Evolutionary conservation across 2,329 filamentous ascomycete species (phyloP), one percentile per base, ranked within the genome.

Genomic region (Aspergillus sp.): DNA sequence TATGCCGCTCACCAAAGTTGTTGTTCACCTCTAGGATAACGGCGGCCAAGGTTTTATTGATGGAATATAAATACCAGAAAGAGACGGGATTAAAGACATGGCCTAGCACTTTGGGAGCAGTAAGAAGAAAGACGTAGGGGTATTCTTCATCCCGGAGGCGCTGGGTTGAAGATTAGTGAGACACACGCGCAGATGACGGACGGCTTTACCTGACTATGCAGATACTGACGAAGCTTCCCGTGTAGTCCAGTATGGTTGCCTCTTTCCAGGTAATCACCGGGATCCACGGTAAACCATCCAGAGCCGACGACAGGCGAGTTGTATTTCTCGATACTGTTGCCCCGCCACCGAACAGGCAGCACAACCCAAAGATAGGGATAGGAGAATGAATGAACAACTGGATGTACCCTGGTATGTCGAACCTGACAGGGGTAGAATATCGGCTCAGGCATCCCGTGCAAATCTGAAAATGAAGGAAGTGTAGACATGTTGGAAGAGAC

Each of bases 1-100:
- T 59, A 32, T 53, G 57, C 13, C 49, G 57, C 23, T 59, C 57
- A 17, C 32, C 49, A 45, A 59, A 59, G 12, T 50, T 59, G 36
- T 59, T 59, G 50, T 59, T 59, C 36, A 59, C 57, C 19, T 59
- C 57, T 10, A 59, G 28, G 30, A 59, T 47, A 4, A 48, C 25
- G 1, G 25, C 30, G 12, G 36, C 36, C 25, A 59, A 38, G 4
- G 5, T 15, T 25, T 13, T 48, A 2, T 36, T 47, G 15, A 39
- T 17, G 2, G 57, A 54, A 25, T 59, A 59, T 9, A 59, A 17
- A 41, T 59, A 59, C 57, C 57, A 59, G 13, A 59, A 45, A 3
- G 57, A 59, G 15, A 59, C 38, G 1, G 57, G 57, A 38, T 54
- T 59, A 50, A 59, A 59, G n/a, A 51, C 43, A 59, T 54, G 52